Base-by-base conservation (phyloP, 306 rosid species). In the Carpinus fangiana region DNA sequence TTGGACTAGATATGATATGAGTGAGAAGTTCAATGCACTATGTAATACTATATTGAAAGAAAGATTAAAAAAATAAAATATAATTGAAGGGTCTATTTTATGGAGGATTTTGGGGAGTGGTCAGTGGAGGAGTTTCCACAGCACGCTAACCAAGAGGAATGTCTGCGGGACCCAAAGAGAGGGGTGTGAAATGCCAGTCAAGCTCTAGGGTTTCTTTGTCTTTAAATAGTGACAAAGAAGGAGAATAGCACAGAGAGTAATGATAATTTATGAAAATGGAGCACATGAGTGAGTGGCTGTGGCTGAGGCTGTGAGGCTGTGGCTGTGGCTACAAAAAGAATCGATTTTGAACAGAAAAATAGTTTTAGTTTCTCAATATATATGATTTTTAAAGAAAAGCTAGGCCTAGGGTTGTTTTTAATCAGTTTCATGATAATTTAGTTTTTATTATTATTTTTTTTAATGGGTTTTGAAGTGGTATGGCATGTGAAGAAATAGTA, bases 141-240 rank as follows among this genome's bases (percentile, higher is more conserved):
- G 85, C 94, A 84, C 86, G 85, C 78, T 77, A 61, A 53, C 75
- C 90, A 52, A 88, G 86, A 87, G 84, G 93, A 92, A 90, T 92
- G 94, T 92, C 86, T 85, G 89, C 84, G 90, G 91, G 89, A 50
- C 86, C 88, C 93, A 78, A 84, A 34, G 62, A 83, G 78, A 31
- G 77, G 56, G 73, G 66, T 23, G 26, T 23, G 74, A 72, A 69
- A 79, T 72, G 21, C 72, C 38, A 73, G 85, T 68, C 80, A 57
- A 80, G 85, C 34, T 21, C 64, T 50, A 78, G 81, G 74, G 77
- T 62, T 80, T 77, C 38, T 23, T 0, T 77, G 82, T 82, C 85
- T 86, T 88, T 83, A 62, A 82, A 75, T 80, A 66, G 66, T 84
- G 67, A 83, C 52, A 80, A 43, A 54, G 64, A 76, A 76, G 21